phyloP scores from a whole-genome alignment of 225 moss, liverwort and hornwort species.

The Anthoceros angustus region DNA sequence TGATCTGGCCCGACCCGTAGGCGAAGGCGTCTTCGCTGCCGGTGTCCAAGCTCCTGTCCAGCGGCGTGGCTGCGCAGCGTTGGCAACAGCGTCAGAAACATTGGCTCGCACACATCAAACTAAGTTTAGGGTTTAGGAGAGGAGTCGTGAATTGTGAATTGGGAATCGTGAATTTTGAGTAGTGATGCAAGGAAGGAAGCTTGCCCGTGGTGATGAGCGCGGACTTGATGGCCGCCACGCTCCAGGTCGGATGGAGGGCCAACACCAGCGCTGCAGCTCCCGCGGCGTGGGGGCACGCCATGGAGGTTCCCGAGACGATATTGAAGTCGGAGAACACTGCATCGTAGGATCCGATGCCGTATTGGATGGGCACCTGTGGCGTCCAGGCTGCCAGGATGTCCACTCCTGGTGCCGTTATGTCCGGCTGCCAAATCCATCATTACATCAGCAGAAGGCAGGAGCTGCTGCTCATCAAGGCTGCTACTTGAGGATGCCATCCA shows the following conservation, averaged over 20 bases:
- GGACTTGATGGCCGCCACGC: constrained; percentile 13
- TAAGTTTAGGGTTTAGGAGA: background rate
- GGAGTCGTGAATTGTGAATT: too few relatives aligned
- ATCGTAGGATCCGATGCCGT: background rate
- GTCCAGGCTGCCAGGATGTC: constrained; percentile 13
- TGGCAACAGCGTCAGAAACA: background rate
- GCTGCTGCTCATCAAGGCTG: background rate
- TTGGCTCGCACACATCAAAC: background rate
- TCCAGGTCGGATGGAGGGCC: constrained; percentile 12
- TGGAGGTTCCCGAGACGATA: constrained; percentile 14
- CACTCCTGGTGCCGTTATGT: constrained; percentile 13
- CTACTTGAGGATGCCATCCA: background rate
- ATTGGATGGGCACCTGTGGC: background rate
- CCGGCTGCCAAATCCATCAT: constrained; percentile 8
- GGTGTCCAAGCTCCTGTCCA: background rate
- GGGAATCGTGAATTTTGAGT: background rate
- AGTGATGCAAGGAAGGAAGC: background rate
- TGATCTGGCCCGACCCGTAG: constrained; percentile 13
- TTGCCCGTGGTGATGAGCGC: constrained; percentile 19
- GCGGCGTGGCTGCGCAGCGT: constrained; percentile 10
- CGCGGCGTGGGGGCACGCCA: constrained; percentile 14
- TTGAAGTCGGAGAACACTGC: constrained; percentile 6
- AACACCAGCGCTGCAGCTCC: constrained; percentile 15
- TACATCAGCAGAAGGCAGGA: background rate
- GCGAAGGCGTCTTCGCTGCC: background rate